Base-by-base conservation (phyloP, 192 early-diverging fungal genomes). In the Phycomyces nitens region DNA sequence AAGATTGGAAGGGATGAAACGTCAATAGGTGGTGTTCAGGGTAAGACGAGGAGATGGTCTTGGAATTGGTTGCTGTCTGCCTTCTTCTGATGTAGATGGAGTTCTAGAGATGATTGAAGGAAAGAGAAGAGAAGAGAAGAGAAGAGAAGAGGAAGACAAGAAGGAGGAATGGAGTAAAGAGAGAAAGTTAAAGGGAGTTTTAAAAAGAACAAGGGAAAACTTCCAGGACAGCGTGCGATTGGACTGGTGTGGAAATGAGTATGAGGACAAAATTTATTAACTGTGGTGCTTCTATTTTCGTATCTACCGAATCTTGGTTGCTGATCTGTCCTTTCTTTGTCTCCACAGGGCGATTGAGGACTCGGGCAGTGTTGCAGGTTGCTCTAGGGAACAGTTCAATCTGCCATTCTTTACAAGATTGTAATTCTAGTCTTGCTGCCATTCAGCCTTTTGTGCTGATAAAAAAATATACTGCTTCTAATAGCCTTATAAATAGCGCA, bases 1-100 rank as follows among this genome's bases (percentile, higher is more conserved):
- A 62, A 29, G 60, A 62, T 27, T 62, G 60, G 58, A 60, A 60
- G 14, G 58, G 51, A 18, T 23, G n/a, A n/a, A 54, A 29, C 26
- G 53, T 54, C 53, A 26, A 54, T 23, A 54, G 20, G 53, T 54
- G 11, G 21, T 22, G 53, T 54, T 54, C 12, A 29, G 12, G 23
- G 53, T 16, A 18, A 53, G 18, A 7, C n/a, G 29, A 43, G 29
- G 8, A 24, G 29, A 27, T 27, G 15, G 24, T 22, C 16, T 29
- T 11, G 51, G 21, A 52, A 52, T 23, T 38, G 26, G 34, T 24
- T 62, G 11, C 53, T 24, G 12, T 6, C 53, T 24, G 44, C 18
- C 44, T 47, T 47, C 44, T 54, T 54, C 26, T 34, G 29, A 5
- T 34, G 7, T 34, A 34, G 29, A 34, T 34, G 2, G 29, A 34